Percentiles rank a stretch among this genome's conserved stretches.
Evolutionary conservation across 2,329 filamentous ascomycete genomes (phyloP).

Genomic region (Colletotrichum chlorophyti): DNA sequence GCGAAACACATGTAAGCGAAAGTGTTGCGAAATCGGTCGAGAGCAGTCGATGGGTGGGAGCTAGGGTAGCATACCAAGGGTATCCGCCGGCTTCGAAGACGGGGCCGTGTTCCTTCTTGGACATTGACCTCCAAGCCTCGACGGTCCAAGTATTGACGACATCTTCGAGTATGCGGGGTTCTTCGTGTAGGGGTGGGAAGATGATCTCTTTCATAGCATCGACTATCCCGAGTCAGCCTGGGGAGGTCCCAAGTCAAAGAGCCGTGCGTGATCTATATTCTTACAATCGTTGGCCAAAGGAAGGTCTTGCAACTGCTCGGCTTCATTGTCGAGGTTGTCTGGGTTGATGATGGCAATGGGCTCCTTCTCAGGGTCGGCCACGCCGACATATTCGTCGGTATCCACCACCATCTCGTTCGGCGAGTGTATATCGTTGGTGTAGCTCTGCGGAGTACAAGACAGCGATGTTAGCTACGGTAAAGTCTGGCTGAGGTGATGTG

Average conservation of each 20-base stretch:
- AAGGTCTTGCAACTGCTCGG: constrained; percentile 54
- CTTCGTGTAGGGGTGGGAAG: constrained; percentile 74
- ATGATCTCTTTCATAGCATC: constrained; percentile 86
- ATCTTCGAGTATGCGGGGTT: constrained; percentile 82
- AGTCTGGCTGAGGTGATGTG: background rate
- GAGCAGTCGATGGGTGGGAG: background rate
- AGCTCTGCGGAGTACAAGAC: constrained; percentile 45
- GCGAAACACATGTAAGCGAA: constrained; percentile 30
- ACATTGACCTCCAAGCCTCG: constrained; percentile 77
- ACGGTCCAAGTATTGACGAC: constrained; percentile 86
- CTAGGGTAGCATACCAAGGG: constrained; percentile 73
- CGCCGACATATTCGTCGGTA: constrained; percentile 60
- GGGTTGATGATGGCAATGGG: constrained; percentile 62
- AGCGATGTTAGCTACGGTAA: constrained; percentile 4
- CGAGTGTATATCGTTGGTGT: constrained; percentile 58
- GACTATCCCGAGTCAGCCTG: constrained; percentile 55
- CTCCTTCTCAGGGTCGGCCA: constrained; percentile 56
- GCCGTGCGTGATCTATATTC: constrained; percentile 40
- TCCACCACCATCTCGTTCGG: constrained; percentile 65
- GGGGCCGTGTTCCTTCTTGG: constrained; percentile 86
- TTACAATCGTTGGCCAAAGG: constrained; percentile 61
- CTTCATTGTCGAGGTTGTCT: constrained; percentile 56
- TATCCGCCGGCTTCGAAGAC: constrained; percentile 84
- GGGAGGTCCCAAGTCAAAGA: background rate
- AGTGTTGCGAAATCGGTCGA: background rate